A percentile compares a stretch with the other conserved stretches of the same genome.
phyloP scores from a whole-genome alignment of 1,139 yeast genomes.

The Diutina ranongensis region DNA sequence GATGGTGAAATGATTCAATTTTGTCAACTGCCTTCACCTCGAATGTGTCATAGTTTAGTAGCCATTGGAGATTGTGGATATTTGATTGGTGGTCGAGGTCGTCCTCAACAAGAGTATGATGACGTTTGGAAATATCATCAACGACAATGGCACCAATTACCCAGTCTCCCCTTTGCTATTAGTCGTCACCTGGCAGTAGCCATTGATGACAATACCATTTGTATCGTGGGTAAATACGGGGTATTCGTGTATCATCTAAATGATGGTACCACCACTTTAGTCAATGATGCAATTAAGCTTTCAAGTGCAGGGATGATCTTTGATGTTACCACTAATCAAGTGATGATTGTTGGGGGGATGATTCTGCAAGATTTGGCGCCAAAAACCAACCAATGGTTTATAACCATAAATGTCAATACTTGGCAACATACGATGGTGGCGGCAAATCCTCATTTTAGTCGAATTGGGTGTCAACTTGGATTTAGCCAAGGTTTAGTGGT shows the following conservation, averaged over 20 bases:
- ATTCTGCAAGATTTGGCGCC: conserved; percentile 15
- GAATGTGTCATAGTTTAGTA: conserved; percentile 54
- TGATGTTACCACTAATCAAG: conserved; percentile 18
- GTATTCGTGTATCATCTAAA: conserved; percentile 12
- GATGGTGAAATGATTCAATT: conserved; percentile 11
- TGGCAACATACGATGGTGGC: conserved; percentile 7
- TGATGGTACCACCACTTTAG: conserved; percentile 11
- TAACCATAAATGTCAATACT: too few species aligned
- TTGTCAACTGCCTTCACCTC: conserved; percentile 19
- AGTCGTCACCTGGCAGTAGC: conserved; percentile 42
- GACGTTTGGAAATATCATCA: conserved; percentile 17
- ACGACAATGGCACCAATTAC: conserved; percentile 23
- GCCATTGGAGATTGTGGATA: conserved; percentile 19
- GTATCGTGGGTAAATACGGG: conserved; percentile 35
- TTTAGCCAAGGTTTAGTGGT: conserved; percentile 18
- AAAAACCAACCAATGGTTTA: too few species aligned
- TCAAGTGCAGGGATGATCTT: conserved; percentile 25
- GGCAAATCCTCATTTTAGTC: conserved; percentile 16
- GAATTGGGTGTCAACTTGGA: conserved; percentile 37
- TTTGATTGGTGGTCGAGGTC: conserved; percentile 59
- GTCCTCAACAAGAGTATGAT: conserved; percentile 38
- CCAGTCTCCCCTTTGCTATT: conserved; percentile 32
- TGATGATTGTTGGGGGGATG: conserved; percentile 49
- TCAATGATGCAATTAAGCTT: conserved; percentile 13
- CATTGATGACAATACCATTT: conserved; percentile 20